These are phyloP conservation scores for Globisporangium iwayamae DNA, from an alignment of 352 stramenopile genomes.

Conservation along the genomic window DNA sequence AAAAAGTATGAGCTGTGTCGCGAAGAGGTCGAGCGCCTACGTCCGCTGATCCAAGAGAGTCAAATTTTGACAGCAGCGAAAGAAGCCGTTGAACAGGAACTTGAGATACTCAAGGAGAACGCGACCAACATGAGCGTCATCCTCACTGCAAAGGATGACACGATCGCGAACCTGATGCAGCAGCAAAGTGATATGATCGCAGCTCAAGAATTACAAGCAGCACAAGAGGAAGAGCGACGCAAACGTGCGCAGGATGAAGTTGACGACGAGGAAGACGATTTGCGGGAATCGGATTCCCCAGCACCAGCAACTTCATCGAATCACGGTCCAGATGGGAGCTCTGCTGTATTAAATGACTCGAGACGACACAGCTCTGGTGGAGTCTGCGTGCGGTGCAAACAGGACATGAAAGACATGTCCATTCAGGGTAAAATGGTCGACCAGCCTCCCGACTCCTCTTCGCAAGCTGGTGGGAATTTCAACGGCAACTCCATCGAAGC, in stretches of 20 bases:
- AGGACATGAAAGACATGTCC: slow-evolving; percentile 38
- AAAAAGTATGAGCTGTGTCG: slow-evolving; percentile 53
- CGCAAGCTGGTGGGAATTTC: neutral
- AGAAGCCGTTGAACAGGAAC: slow-evolving; percentile 26
- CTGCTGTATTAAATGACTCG: neutral
- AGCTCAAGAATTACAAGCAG: slow-evolving; percentile 47
- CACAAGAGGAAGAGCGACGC: slow-evolving; percentile 47
- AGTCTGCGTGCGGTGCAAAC: slow-evolving; percentile 63
- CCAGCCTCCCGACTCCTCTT: neutral
- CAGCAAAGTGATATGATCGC: slow-evolving; percentile 74
- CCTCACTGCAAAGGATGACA: slow-evolving; percentile 49
- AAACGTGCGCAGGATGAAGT: slow-evolving; percentile 38
- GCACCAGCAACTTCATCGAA: neutral
- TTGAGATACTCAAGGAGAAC: slow-evolving; percentile 34
- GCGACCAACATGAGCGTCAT: slow-evolving; percentile 39
- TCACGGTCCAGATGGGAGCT: neutral
- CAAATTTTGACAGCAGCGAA: slow-evolving; percentile 44
- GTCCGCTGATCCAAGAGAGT: slow-evolving; percentile 49
- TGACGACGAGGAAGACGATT: slow-evolving; percentile 28
- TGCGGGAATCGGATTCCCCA: neutral
- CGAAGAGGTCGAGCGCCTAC: slow-evolving; percentile 61
- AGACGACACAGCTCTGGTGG: slow-evolving; percentile 9
- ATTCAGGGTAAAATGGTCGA: slow-evolving; percentile 17
- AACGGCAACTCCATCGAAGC: neutral
- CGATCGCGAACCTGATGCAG: slow-evolving; percentile 68